Conservation (phyloP, 2,329 filamentous ascomycete species). For the Colletotrichum siamense region DNA sequence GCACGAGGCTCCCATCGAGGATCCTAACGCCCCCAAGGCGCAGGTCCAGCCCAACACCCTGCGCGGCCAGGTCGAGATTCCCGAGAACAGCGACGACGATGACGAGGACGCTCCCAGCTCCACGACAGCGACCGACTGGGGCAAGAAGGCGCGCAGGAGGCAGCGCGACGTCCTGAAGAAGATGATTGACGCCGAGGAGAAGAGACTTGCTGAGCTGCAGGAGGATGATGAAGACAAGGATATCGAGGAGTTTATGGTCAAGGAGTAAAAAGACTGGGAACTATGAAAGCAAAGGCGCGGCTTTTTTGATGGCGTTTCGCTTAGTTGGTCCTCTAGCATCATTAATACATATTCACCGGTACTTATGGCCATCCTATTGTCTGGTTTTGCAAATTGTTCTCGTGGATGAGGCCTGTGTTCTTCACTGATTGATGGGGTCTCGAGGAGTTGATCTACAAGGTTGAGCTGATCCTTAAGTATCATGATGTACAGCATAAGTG, state of each 20-base stretch:
- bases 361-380: background rate
- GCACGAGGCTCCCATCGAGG: slow-evolving; percentile 57
- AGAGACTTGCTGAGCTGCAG: slow-evolving; percentile 56
- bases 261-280: background rate
- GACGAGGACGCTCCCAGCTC: slow-evolving; percentile 52
- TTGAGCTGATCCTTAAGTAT: background rate
- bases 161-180: slow-evolving; percentile 72
- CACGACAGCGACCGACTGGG: slow-evolving; percentile 65
- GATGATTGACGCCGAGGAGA: slow-evolving; percentile 67
- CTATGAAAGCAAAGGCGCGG: background rate
- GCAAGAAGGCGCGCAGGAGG: slow-evolving; percentile 71
- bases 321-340: background rate
- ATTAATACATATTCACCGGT: background rate
- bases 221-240: slow-evolving; percentile 77
- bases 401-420: background rate
- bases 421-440: background rate
- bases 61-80: slow-evolving; percentile 59
- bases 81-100: slow-evolving; percentile 58
- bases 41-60: slow-evolving; percentile 70
- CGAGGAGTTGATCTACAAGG: background rate
- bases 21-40: slow-evolving; percentile 50
- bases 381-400: background rate
- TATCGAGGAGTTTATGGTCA: slow-evolving; percentile 70
- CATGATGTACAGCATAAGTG: background rate
- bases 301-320: background rate